Conservation (phyloP, 306 rosid species). For the Quercus bicolor region DNA sequence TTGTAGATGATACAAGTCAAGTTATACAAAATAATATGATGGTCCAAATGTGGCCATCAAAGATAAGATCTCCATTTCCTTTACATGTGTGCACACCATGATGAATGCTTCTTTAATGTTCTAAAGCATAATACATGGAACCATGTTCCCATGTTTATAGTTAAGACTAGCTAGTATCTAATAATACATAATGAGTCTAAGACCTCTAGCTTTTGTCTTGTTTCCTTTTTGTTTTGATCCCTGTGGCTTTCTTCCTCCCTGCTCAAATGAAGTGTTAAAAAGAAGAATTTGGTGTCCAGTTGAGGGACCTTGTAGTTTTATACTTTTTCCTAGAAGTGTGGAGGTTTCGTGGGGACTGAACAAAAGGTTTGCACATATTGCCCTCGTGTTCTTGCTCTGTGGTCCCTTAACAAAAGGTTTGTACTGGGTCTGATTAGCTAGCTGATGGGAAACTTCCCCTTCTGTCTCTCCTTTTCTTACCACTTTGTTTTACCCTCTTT, state of each 20-base stretch:
- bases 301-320: constrained; percentile 14
- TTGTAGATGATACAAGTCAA: too few relatives aligned
- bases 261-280: background rate
- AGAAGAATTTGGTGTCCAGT: constrained; percentile 6
- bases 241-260: background rate
- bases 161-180: background rate
- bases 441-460: background rate
- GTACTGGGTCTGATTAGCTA: background rate
- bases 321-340: constrained; percentile 8
- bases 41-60: too few relatives aligned
- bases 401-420: background rate
- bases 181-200: background rate
- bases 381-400: background rate
- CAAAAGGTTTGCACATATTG: background rate
- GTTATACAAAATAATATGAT: too few relatives aligned
- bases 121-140: too few relatives aligned
- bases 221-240: too few relatives aligned
- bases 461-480: background rate
- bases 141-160: background rate
- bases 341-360: constrained; percentile 18
- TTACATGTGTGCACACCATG: background rate
- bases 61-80: too few relatives aligned
- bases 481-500: constrained; percentile 6
- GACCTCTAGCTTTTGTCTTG: background rate
- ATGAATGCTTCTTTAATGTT: background rate